Base-by-base conservation (phyloP, 1,284 basidiomycete species). In the Testicularia cyperi region DNA sequence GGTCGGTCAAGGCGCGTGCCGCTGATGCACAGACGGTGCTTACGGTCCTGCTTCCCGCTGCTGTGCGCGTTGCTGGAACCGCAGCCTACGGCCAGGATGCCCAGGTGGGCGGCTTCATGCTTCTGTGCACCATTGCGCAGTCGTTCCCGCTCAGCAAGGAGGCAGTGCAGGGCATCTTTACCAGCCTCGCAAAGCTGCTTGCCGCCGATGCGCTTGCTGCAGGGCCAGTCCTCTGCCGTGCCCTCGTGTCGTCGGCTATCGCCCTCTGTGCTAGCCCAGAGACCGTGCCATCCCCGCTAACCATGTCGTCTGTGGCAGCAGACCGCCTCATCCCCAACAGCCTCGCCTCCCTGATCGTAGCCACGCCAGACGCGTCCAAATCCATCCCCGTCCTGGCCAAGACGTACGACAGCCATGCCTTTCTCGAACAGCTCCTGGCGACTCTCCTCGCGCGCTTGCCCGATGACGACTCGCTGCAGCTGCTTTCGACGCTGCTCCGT, bases 1-100 rank as follows among this genome's bases (percentile, higher is more conserved):
- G 49, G 41, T 48, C 54, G 24, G 39, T 40, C 31, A 61, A 54
- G 42, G 32, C 48, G 20, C 42, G 32, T 7, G 53, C 62, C 20
- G 64, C 57, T 34, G 61, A 68, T 36, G 66, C 62, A 2, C 69
- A 75, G 47, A 43, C 63, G 1, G 46, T 68, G 13, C 63, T 78
- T 19, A 65, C 75, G 0, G 55, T 77, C 5, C 61, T 80, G 6
- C 68, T 80, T 4, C 74, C 78, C 12, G 72, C 70, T 6, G 64
- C 77, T 2, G 62, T 78, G 33, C 38, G 51, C 9, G 40, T 65
- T 3, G 55, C 62, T 3, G 54, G 47, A 5, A 45, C 53, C 5
- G 38, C 44, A 10, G 39, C 41, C 6, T 42, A 48, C 16, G 68
- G 65, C 9, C 41, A 43, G 28, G 70, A 74, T 23, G 62, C 67